Conservation (phyloP, 2,329 filamentous ascomycete species). For the Calcarisporium arbuscula region DNA sequence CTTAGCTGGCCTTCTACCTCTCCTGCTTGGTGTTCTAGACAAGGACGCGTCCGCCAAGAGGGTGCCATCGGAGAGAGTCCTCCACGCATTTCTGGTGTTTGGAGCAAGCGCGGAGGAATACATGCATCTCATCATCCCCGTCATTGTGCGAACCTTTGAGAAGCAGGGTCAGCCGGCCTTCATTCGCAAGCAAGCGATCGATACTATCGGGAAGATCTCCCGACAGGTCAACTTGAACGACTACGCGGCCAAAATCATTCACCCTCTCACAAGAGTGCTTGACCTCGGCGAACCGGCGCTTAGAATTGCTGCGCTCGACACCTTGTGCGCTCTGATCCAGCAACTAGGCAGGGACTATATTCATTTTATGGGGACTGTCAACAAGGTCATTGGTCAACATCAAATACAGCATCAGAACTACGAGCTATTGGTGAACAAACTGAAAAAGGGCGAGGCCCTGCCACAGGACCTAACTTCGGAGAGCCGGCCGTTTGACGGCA, state of each 20-base stretch:
- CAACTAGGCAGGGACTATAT: constrained; percentile 93
- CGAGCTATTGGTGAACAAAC: constrained; percentile 81
- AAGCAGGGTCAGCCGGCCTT: constrained; percentile 74
- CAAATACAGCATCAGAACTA: constrained; percentile 89
- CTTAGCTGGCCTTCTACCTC: constrained; percentile 76
- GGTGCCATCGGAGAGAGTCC: constrained; percentile 79
- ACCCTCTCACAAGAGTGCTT: constrained; percentile 80
- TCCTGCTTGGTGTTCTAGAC: constrained; percentile 92
- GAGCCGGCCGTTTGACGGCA: constrained; percentile 67
- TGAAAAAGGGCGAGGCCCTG: constrained; percentile 91
- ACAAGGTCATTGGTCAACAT: constrained; percentile 73
- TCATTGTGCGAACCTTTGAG: constrained; percentile 91
- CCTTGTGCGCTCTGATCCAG: constrained; percentile 88
- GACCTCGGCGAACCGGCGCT: constrained; percentile 65
- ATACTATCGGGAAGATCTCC: constrained; percentile 89
- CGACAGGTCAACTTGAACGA: constrained; percentile 96
- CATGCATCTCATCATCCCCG: constrained; percentile 97
- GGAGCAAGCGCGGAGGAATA: constrained; percentile 95
- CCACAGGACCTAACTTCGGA: constrained; percentile 91
- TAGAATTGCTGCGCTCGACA: constrained; percentile 81
- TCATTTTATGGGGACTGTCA: constrained; percentile 89
- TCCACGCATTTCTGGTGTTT: constrained; percentile 94
- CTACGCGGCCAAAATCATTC: constrained; percentile 92
- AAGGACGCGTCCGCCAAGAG: constrained; percentile 71
- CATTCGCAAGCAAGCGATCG: constrained; percentile 82